Percentiles rank a stretch among this genome's conserved stretches.
Conservation (phyloP, 2,329 filamentous ascomycete genomes). For the Epichloe sylvatica region DNA sequence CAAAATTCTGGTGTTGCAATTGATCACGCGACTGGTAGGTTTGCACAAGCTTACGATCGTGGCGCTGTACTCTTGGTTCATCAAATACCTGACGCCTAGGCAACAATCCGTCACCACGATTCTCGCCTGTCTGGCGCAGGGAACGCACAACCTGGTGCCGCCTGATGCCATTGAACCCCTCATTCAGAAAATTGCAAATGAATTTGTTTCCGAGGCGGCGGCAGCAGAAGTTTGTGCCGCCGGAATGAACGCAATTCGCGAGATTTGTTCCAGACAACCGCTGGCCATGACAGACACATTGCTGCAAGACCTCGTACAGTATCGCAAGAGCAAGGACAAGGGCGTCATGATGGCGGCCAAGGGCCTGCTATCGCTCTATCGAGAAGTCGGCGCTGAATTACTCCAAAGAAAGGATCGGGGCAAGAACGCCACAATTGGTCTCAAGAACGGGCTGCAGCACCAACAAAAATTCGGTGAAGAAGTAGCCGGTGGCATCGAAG, state of each 20-base stretch:
- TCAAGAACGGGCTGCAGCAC: constrained; percentile 61
- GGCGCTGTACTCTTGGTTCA: constrained; percentile 88
- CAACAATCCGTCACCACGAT: constrained; percentile 89
- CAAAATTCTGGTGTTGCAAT: constrained; percentile 76
- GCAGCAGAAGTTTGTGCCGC: constrained; percentile 84
- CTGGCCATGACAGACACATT: constrained; percentile 93
- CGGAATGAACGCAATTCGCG: constrained; percentile 85
- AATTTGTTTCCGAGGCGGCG: constrained; percentile 91
- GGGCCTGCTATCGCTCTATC: constrained; percentile 76
- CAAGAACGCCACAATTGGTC: constrained; percentile 73
- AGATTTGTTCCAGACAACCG: constrained; percentile 84
- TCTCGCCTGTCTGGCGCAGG: constrained; percentile 81
- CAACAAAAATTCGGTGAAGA: constrained; percentile 75
- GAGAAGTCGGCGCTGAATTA: constrained; percentile 81
- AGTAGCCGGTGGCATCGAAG: constrained; percentile 69
- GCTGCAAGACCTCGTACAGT: constrained; percentile 90
- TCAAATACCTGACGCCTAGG: constrained; percentile 77
- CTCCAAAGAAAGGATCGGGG: constrained; percentile 81
- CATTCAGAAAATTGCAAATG: constrained; percentile 90
- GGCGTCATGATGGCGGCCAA: constrained; percentile 98
- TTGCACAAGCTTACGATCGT: constrained; percentile 85
- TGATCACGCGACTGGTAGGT: constrained; percentile 82
- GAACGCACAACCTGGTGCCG: constrained; percentile 79
- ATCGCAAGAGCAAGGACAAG: constrained; percentile 95
- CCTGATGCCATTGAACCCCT: constrained; percentile 85